These are phyloP conservation scores for Vanderwaltozyma tropicalis DNA, from an alignment of 805 yeast species.

Conservation along the genomic window DNA sequence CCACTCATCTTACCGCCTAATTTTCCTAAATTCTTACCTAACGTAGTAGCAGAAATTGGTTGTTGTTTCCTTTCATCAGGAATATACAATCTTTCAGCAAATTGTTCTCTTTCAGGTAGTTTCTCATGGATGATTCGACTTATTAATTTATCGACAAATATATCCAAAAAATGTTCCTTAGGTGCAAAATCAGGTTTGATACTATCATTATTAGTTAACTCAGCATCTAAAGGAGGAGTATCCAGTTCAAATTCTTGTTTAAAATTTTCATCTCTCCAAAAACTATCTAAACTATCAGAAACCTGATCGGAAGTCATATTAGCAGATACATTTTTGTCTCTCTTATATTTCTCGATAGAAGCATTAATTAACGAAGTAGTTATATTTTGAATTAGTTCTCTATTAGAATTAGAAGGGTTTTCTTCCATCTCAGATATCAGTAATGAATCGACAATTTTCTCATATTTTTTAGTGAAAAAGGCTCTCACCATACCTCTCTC, in stretches of 20 bases:
- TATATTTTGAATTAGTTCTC: conserved; percentile 29
- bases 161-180: conserved; percentile 45
- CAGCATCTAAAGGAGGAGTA: background rate
- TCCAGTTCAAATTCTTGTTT: conserved; percentile 2
- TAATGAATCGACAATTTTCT: conserved; percentile 17
- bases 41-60: conserved; percentile 45
- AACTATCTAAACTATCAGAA: background rate
- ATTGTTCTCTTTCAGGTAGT: conserved; percentile 36
- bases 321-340: conserved; percentile 7
- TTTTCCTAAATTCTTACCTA: conserved; percentile 48
- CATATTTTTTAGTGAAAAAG: conserved; percentile 20
- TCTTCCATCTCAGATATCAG: conserved; percentile 12
- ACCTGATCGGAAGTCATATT: background rate
- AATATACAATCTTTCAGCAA: conserved; percentile 34
- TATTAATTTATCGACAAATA: conserved; percentile 43
- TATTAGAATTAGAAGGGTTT: conserved; percentile 12
- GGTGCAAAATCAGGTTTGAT: conserved; percentile 11
- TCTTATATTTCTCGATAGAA: conserved; percentile 32
- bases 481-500: conserved; percentile 9
- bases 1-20: conserved; percentile 46
- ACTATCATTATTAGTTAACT: conserved; percentile 14
- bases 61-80: conserved; percentile 42
- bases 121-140: conserved; percentile 41
- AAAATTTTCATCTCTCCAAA: conserved; percentile 3
- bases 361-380: conserved; percentile 37